These are phyloP conservation scores for Abelmoschus esculentus DNA, from an alignment of 345 rosid genomes.

Conservation along the genomic window DNA sequence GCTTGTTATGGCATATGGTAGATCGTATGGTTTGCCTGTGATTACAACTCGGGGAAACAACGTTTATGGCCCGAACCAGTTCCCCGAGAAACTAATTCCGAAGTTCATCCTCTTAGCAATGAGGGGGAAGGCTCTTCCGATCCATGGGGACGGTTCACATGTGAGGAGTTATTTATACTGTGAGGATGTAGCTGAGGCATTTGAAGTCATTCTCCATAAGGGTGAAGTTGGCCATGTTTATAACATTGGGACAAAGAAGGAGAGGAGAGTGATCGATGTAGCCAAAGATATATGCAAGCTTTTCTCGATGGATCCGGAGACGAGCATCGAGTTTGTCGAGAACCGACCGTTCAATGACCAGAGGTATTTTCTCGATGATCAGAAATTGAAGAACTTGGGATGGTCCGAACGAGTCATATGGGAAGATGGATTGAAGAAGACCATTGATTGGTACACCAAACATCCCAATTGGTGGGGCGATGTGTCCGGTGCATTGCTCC, in stretches of 20 bases:
- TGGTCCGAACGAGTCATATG: constrained; percentile 69
- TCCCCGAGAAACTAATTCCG: constrained; percentile 82
- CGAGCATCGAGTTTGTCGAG: constrained; percentile 65
- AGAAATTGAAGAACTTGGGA: constrained; percentile 68
- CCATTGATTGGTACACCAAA: constrained; percentile 69
- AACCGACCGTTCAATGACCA: constrained; percentile 86
- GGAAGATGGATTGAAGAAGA: constrained; percentile 77
- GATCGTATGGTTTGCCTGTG: constrained; percentile 82
- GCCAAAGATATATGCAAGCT: constrained; percentile 71
- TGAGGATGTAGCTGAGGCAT: constrained; percentile 94
- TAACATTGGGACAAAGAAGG: constrained; percentile 77
- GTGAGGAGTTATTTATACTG: constrained; percentile 80
- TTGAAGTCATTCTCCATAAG: constrained; percentile 80
- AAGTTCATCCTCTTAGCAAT: constrained; percentile 77
- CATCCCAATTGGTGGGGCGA: constrained; percentile 97
- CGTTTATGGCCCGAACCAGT: constrained; percentile 82
- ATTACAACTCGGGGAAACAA: constrained; percentile 90
- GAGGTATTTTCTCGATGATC: constrained; percentile 84
- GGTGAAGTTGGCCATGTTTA: constrained; percentile 87
- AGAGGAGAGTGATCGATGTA: constrained; percentile 82
- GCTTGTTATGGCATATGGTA: constrained; percentile 93
- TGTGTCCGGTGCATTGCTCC: constrained; percentile 78
- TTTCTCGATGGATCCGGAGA: constrained; percentile 51
- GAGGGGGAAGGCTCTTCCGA: constrained; percentile 63
- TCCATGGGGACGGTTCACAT: constrained; percentile 82